phyloP scores from a whole-genome alignment of 768 basidiomycete species.

The Daedaleopsis nitida region DNA sequence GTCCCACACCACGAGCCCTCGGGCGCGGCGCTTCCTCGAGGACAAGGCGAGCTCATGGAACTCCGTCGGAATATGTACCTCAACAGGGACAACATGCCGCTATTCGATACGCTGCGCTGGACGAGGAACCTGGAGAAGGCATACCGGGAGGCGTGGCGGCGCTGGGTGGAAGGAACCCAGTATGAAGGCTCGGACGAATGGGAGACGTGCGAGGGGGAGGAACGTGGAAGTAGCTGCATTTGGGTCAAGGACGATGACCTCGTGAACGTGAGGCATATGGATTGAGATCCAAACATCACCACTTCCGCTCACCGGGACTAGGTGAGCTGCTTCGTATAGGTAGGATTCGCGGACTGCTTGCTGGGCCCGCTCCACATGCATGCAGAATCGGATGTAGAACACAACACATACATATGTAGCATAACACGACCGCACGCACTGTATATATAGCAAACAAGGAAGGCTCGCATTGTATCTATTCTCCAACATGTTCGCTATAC shows the following conservation, averaged over 20 bases:
- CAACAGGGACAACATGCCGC: conserved; percentile 41
- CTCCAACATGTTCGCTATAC: not conserved
- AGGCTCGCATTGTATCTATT: not conserved
- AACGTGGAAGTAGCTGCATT: conserved; percentile 32
- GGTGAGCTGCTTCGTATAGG: conserved; percentile 2
- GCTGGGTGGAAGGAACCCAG: conserved; percentile 48
- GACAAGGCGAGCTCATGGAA: conserved; percentile 39
- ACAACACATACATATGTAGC: conserved; percentile 11
- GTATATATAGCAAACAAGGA: conserved; percentile 12
- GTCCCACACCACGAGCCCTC: conserved; percentile 16
- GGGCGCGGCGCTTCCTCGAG: conserved; percentile 24
- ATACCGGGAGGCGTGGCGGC: conserved; percentile 43
- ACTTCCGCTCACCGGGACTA: not conserved
- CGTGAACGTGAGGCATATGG: conserved; percentile 19
- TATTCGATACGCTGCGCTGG: conserved; percentile 54
- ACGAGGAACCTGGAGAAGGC: conserved; percentile 50
- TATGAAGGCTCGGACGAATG: conserved; percentile 39
- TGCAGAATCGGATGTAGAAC: conserved; percentile 2
- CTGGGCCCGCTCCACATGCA: not conserved
- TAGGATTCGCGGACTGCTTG: too few species aligned
- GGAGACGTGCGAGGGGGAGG: conserved; percentile 36
- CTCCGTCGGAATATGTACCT: conserved; percentile 46
- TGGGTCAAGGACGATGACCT: conserved; percentile 31
- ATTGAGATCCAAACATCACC: not conserved
- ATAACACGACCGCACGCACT: conserved; percentile 5